Percentiles rank a stretch among this genome's conserved stretches.
Conservation (phyloP, 192 early-diverging fungal species). For the Coemansia brasiliensis region DNA sequence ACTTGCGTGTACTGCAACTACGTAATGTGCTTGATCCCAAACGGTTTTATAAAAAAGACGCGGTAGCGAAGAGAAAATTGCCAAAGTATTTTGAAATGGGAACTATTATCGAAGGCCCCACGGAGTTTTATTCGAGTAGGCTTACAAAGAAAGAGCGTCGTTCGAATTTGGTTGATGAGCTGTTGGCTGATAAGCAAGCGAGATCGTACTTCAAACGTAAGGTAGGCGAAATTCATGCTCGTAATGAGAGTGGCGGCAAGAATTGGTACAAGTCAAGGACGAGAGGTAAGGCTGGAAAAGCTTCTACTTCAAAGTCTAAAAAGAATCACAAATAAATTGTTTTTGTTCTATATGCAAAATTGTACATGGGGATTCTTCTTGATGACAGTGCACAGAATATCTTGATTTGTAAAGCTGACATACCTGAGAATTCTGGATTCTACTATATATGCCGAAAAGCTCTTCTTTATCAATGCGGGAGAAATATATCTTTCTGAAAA, state of each 20-base stretch:
- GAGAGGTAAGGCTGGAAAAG: slow-evolving; percentile 3
- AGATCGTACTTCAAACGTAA: slow-evolving; percentile 87
- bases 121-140: slow-evolving; percentile 88
- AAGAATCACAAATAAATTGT: not conserved
- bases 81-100: slow-evolving; percentile 96
- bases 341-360: not conserved
- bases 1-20: slow-evolving; percentile 83
- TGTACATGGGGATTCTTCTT: no score
- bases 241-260: slow-evolving; percentile 42
- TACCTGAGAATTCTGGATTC: no score
- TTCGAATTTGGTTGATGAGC: slow-evolving; percentile 82
- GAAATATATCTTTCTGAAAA: not conserved
- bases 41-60: slow-evolving; percentile 84
- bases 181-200: slow-evolving; percentile 74
- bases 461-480: no score
- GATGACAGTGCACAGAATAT: no score
- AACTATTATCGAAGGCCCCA: slow-evolving; percentile 84
- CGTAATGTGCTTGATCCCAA: slow-evolving; percentile 91
- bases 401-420: no score
- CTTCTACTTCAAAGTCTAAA: not conserved
- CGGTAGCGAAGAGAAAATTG: slow-evolving; percentile 50
- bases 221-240: slow-evolving; percentile 73
- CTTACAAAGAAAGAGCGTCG: slow-evolving; percentile 83
- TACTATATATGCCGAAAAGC: no score
- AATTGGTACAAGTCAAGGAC: slow-evolving; percentile 31